A percentile compares a stretch with the other conserved stretches of the same genome.
Conservation (phyloP, 1,139 yeast genomes). For the Diutina siamensis region DNA sequence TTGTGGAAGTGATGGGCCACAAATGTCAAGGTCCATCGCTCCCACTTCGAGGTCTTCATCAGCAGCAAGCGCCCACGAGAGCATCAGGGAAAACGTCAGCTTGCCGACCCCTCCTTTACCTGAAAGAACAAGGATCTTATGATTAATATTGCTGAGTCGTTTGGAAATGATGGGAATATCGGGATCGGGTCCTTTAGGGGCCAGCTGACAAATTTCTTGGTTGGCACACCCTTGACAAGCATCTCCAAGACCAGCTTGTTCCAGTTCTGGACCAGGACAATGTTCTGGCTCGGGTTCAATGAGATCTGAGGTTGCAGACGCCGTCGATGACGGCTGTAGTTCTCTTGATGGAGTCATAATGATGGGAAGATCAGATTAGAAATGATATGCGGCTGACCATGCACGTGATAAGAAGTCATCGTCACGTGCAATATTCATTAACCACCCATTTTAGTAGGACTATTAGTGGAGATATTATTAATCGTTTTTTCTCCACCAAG, state of each 20-base stretch:
- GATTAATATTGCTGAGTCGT: conserved; percentile 57
- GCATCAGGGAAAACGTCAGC: conserved; percentile 89
- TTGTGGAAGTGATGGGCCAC: conserved; percentile 94
- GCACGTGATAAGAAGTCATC: background rate
- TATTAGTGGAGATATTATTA: too few species aligned
- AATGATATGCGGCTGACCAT: background rate
- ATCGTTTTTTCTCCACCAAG: too few species aligned
- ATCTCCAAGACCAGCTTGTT: conserved; percentile 83
- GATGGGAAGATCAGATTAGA: background rate
- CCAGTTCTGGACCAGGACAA: conserved; percentile 97
- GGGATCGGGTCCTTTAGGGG: conserved; percentile 94
- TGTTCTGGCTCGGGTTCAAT: conserved; percentile 77
- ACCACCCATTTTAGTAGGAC: too few species aligned
- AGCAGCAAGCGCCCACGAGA: conserved; percentile 91
- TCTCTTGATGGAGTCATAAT: background rate
- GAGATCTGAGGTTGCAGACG: conserved; percentile 11
- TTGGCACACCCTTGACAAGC: conserved; percentile 96
- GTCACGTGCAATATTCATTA: too few species aligned
- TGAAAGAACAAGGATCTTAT: conserved; percentile 74
- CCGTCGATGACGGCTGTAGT: background rate
- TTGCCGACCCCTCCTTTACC: conserved; percentile 99
- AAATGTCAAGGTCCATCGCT: conserved; percentile 92
- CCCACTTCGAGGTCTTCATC: conserved; percentile 85
- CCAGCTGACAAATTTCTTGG: conserved; percentile 74
- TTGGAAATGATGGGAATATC: conserved; percentile 73